Conservation (phyloP, 345 rosid genomes). For the Gossypium stocksii region DNA sequence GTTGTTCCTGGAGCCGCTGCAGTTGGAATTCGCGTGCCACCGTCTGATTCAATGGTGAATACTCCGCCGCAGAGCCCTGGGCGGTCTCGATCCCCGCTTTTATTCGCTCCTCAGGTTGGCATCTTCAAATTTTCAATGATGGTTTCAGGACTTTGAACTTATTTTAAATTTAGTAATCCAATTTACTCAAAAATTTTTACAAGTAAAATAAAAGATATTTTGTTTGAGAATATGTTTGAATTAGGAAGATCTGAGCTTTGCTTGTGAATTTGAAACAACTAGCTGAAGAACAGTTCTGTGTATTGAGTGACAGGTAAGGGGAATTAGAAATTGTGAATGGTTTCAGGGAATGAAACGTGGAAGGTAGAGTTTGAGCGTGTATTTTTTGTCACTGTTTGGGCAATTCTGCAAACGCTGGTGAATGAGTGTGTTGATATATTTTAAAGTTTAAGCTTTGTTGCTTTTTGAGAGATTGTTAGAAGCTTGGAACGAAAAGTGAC, state of each 20-base stretch:
- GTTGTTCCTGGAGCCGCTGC: slow-evolving; percentile 16
- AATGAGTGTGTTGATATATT: not conserved
- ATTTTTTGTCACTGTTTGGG: not conserved
- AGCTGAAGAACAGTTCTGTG: not conserved
- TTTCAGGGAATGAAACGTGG: not conserved
- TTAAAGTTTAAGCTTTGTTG: not conserved
- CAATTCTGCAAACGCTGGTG: not conserved
- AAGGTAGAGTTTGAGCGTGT: not conserved
- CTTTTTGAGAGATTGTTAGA: not conserved
- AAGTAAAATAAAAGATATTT: not conserved
- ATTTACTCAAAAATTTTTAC: not conserved
- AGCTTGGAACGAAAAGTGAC: not conserved
- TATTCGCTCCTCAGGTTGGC: slow-evolving; percentile 69
- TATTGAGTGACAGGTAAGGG: not conserved
- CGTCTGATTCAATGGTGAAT: slow-evolving; percentile 42
- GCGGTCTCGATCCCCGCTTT: slow-evolving; percentile 57
- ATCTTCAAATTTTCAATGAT: not conserved
- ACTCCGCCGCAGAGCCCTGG: slow-evolving; percentile 57
- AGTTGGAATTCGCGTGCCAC: slow-evolving; percentile 27
- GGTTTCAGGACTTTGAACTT: not conserved
- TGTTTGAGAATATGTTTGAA: not conserved
- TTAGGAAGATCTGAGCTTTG: not conserved
- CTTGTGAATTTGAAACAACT: not conserved
- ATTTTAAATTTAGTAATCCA: not conserved
- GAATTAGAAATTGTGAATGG: not conserved